Evolutionary conservation across 441 rosid genomes (phyloP), one percentile per base, ranked within the genome.

Genomic region (Pelargonium cotyledonis): DNA sequence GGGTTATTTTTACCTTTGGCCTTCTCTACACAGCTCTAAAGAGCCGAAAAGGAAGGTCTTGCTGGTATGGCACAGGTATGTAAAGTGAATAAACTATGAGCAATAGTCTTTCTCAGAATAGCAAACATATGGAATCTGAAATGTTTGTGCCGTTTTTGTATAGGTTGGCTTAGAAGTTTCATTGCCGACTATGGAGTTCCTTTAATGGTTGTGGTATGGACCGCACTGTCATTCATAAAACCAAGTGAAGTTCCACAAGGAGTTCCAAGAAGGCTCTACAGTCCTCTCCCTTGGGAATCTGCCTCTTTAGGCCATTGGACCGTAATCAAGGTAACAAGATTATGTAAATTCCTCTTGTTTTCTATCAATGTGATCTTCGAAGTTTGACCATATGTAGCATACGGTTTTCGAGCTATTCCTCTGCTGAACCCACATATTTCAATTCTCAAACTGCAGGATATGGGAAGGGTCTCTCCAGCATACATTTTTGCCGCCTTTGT

Each of bases 141-240:
- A 49, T 11, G 16, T 14, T 49, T 14, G 57, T 14, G 16, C 6
- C n/a, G 15, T 29, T 11, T 49, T 10, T 40, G 65, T 40, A 9
- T 79, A 90, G 96, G 95, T 55, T 84, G 89, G 88, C 61, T 92
- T 67, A 83, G 96, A 68, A 71, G 91, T 63, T 83, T 88, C 65
- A 77, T 81, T 10, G 90, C 93, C 23, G 98, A 92, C 68, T 90
- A 92, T 65, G 98, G 96, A 64, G 91, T 87, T 72, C 91, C 95
- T 14, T 76, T 88, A 10, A 86, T 86, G 92, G 93, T 92, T 61
- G 73, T 92, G 67, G 35, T 84, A 60, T 92, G 92, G 92, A 80
- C 95, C 3, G 80, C 77, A 60, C 31, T 88, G 70, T 88, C 98
- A 10, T 88, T 77, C 74, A 61, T 70, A 26, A 76, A 77, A 29